These are phyloP conservation scores for Magnaporthiopsis incrustans DNA, from an alignment of 2,329 filamentous ascomycete species.

Conservation along the genomic window DNA sequence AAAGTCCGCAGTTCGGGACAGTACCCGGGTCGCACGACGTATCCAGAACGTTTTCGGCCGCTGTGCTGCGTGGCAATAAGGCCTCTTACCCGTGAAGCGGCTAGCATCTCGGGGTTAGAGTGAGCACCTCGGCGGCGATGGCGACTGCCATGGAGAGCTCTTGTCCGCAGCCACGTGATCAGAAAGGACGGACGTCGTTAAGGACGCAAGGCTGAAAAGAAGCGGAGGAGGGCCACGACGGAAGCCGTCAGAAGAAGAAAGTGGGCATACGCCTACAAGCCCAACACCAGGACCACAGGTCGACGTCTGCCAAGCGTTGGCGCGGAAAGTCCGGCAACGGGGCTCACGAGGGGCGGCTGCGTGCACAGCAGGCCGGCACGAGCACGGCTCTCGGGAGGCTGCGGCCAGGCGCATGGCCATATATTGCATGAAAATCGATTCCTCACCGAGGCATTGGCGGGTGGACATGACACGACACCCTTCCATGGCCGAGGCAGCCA, in stretches of 20 bases:
- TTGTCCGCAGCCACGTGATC: neutral
- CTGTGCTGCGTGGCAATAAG: neutral
- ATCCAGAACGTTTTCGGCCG: neutral
- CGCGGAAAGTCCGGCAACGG: neutral
- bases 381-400: neutral
- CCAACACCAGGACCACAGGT: neutral
- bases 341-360: neutral
- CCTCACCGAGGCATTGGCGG: no score
- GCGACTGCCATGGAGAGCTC: neutral
- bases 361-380: neutral
- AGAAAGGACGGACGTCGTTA: neutral
- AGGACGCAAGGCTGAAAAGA: neutral
- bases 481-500: neutral
- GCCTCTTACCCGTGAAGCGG: neutral
- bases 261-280: neutral
- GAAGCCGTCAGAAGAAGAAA: neutral
- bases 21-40: neutral
- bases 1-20: no score
- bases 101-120: no score
- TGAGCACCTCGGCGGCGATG: neutral
- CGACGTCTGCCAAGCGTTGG: conserved; percentile 6
- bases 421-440: neutral
- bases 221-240: neutral
- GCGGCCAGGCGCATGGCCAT: neutral
- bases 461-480: neutral